Conservation (phyloP, 768 basidiomycete species). For the Bullera alba region DNA sequence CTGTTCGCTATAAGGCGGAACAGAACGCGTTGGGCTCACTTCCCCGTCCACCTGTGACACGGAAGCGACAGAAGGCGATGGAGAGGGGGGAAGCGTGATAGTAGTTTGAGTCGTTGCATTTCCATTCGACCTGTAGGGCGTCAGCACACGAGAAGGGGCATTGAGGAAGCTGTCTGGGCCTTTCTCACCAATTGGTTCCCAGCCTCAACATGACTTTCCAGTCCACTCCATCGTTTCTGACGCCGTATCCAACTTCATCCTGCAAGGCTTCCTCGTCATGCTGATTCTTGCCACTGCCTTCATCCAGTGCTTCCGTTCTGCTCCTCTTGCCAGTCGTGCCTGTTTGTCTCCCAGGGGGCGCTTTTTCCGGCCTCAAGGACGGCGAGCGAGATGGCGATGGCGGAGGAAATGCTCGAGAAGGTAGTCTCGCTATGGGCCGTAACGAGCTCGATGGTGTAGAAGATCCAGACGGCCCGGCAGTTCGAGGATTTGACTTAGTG, state of each 20-base stretch:
- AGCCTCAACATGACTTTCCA: constrained; percentile 44
- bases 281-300: too few species aligned
- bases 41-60: too few species aligned
- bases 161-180: too few species aligned
- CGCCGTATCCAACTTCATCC: constrained; percentile 27
- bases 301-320: too few species aligned
- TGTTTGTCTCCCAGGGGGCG: too few species aligned
- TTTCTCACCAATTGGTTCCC: constrained; percentile 40
- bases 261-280: too few species aligned
- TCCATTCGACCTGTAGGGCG: constrained; percentile 35
- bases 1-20: constrained; percentile 19
- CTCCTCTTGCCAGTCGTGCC: too few species aligned
- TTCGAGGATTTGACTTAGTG: neutral
- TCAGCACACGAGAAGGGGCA: constrained; percentile 1
- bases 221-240: constrained; percentile 41
- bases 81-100: constrained; percentile 37
- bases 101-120: constrained; percentile 33
- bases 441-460: constrained; percentile 3
- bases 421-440: constrained; percentile 36
- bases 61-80: constrained; percentile 18
- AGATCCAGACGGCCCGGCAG: neutral
- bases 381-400: constrained; percentile 35
- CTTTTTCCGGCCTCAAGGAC: too few species aligned
- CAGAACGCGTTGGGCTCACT: neutral
- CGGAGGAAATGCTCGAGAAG: constrained; percentile 39